Conservation (phyloP, 169 alveolate genomes). For the Plasmodium knowlesi region DNA sequence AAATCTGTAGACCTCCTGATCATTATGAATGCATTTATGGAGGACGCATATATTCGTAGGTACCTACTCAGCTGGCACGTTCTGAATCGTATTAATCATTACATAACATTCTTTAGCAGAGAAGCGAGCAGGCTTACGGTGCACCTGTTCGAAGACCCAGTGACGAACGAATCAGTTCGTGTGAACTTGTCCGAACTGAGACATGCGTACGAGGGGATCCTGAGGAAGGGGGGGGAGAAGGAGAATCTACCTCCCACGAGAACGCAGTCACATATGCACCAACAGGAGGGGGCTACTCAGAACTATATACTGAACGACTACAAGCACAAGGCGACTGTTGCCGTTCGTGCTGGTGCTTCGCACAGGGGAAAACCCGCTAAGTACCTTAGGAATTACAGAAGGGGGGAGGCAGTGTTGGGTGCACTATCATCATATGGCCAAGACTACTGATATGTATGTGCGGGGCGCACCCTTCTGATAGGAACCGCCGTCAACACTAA, state of each 20-base stretch:
- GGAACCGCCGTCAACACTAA: too few relatives aligned
- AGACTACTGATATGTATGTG: background rate
- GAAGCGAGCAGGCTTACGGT: background rate
- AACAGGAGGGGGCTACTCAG: background rate
- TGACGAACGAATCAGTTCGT: background rate
- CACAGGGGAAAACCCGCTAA: conserved; percentile 22
- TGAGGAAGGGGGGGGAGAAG: background rate
- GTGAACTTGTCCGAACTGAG: conserved; percentile 5
- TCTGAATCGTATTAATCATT: background rate
- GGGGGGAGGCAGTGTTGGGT: conserved; percentile 7
- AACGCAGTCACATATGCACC: background rate
- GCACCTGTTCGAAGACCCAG: conserved; percentile 3
- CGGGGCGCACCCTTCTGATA: too few relatives aligned
- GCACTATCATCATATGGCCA: conserved; percentile 15
- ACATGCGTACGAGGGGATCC: background rate
- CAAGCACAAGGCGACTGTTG: conserved; percentile 34
- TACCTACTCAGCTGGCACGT: background rate
- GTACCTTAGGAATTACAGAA: conserved; percentile 14
- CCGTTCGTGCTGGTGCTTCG: background rate
- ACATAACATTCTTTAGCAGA: background rate
- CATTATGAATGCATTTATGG: conserved; percentile 6
- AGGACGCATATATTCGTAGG: background rate
- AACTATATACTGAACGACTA: conserved; percentile 42
- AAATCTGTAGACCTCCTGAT: conserved; percentile 7
- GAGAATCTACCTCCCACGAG: background rate